phyloP scores from a whole-genome alignment of 164 flowering plant species.

The Magnolia changhungtana region DNA sequence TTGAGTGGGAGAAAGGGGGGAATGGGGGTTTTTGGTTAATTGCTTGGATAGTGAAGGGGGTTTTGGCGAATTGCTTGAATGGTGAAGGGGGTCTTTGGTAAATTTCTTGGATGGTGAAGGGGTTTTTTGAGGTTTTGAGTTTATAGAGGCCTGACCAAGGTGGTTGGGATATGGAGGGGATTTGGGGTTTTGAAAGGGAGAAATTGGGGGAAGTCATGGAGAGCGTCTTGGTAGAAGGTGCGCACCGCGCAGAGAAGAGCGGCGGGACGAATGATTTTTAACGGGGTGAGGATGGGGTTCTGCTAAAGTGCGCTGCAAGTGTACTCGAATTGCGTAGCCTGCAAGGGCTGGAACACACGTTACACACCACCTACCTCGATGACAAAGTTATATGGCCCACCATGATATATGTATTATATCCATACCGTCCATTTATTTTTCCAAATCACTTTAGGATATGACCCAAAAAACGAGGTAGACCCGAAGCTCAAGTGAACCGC shows the following conservation, averaged over 20 bases:
- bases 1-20: slow-evolving; percentile 15
- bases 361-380: too few species aligned
- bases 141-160: slow-evolving; percentile 13
- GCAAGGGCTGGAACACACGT: too few species aligned
- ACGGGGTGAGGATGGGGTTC: too few species aligned
- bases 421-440: too few species aligned
- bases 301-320: too few species aligned
- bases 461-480: too few species aligned
- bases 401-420: too few species aligned
- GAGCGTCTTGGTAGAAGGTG: not conserved
- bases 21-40: slow-evolving; percentile 7
- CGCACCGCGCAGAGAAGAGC: not conserved
- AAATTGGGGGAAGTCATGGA: not conserved
- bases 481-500: too few species aligned
- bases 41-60: slow-evolving; percentile 10
- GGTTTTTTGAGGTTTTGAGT: not conserved
- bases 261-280: not conserved
- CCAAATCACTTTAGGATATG: too few species aligned
- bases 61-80: slow-evolving; percentile 15
- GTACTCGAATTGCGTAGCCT: too few species aligned
- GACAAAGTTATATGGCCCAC: too few species aligned
- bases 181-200: slow-evolving; percentile 48
- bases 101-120: not conserved
- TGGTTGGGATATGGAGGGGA: slow-evolving; percentile 30
- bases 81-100: slow-evolving; percentile 13